Evolutionary conservation across 139 green algal genomes (phyloP), one percentile per base, ranked within the genome.

Genomic region (Klebsormidium nitens): DNA sequence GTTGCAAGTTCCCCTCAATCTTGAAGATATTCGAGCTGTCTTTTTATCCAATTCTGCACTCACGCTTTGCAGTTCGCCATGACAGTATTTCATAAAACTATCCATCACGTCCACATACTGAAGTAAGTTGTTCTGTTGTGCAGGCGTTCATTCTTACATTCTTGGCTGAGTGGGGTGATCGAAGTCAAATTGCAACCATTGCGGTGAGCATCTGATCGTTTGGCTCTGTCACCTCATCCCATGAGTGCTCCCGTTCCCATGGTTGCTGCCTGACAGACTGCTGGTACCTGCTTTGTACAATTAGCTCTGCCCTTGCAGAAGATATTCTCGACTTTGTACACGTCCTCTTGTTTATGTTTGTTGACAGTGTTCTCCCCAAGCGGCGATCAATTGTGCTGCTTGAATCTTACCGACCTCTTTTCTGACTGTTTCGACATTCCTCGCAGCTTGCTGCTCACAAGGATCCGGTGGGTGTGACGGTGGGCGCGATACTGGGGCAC

Each of bases 151-250:
- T 93, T 11, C 84, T 99, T 38, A 98, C 90, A 0, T 99, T 99
- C 73, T 64, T 98, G 26, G 94, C 94, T 0, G 94, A 99, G 81
- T 99, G 94, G 94, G 94, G 94, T 8, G 94, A 99, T 81, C 85
- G 93, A 36, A 95, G 87, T 74, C 94, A 99, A 68, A 96, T 98
- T 64, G 88, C 90, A 1, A 97, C 92, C 14, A 91, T 91, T 40
- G 85, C 81, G 34, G 32, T 82, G 31, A 64, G 29, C 56, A 55
- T 37, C 14, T 64, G 14, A 46, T 5, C 23, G 29, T n/a, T n/a
- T n/a, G n/a, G n/a, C n/a, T n/a, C n/a, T n/a, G n/a, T n/a, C n/a
- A n/a, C n/a, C n/a, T n/a, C n/a, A n/a, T n/a, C n/a, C n/a, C n/a
- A n/a, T n/a, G n/a, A n/a, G n/a, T n/a, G 11, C 5, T 59, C 28